Conservation (phyloP, 2,329 filamentous ascomycete species). For the Davidsoniella virescens region DNA sequence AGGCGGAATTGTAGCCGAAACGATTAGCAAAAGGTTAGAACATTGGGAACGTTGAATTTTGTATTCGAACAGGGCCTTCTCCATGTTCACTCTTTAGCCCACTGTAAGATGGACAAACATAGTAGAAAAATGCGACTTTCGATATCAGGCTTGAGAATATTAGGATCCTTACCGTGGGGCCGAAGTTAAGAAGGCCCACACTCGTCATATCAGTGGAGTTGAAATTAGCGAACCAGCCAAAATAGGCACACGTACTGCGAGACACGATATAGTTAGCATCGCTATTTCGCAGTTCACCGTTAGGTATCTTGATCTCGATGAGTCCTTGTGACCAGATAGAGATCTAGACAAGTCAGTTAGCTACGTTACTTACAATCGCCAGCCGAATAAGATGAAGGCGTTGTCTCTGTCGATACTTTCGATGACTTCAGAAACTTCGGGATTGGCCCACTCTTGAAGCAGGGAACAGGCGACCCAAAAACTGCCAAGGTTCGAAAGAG, state of each 20-base stretch:
- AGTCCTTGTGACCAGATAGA: too few species aligned
- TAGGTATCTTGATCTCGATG: too few species aligned
- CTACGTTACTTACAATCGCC: not conserved
- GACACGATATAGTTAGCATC: conserved; percentile 5
- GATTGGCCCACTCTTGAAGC: conserved; percentile 40
- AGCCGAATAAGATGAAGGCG: not conserved
- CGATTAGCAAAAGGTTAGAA: not conserved
- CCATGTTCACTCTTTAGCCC: not conserved
- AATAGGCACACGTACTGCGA: conserved; percentile 27
- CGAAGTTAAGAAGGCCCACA: conserved; percentile 53
- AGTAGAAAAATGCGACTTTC: not conserved
- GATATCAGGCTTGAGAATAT: not conserved
- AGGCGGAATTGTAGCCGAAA: too few species aligned
- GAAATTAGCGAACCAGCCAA: conserved; percentile 59
- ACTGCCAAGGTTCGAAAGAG: conserved; percentile 39
- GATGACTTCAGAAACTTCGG: conserved; percentile 52
- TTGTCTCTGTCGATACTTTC: conserved; percentile 39
- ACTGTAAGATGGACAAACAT: not conserved
- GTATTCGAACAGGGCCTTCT: not conserved
- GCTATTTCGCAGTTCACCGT: too few species aligned
- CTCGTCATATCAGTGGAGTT: conserved; percentile 56
- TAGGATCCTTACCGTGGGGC: conserved; percentile 43
- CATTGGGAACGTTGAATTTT: not conserved
- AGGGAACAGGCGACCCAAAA: conserved; percentile 49
- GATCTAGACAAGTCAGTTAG: too few species aligned